phyloP scores from a whole-genome alignment of 1,284 basidiomycete genomes.

The Naganishia sp. region DNA sequence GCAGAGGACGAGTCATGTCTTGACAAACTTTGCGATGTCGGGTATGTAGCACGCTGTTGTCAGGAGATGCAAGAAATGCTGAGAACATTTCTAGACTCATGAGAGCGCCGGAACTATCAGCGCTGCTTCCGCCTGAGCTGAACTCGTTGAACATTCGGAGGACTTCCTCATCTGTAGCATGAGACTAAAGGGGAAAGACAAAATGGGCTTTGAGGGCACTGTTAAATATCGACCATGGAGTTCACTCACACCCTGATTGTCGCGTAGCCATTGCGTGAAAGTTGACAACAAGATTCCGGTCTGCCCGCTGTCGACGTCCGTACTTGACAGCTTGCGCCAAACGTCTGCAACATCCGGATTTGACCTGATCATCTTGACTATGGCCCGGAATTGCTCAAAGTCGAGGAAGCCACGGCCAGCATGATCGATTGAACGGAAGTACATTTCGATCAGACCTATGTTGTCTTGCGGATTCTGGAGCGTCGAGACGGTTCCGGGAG shows the following conservation, averaged over 20 bases:
- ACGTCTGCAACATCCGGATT: conserved; percentile 63
- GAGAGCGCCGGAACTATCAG: conserved; percentile 9
- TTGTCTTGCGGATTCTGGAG: not conserved
- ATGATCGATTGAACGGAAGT: conserved; percentile 75
- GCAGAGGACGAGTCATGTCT: conserved; percentile 77
- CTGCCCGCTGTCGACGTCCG: not conserved
- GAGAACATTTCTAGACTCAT: conserved; percentile 58
- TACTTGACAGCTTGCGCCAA: conserved; percentile 4
- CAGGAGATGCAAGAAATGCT: conserved; percentile 70
- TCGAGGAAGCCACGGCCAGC: conserved; percentile 70
- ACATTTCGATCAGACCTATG: conserved; percentile 39
- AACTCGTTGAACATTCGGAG: conserved; percentile 1
- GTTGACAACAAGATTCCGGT: not conserved
- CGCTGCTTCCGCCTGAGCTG: not conserved
- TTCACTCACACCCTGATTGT: conserved; percentile 4
- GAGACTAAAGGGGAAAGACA: not conserved
- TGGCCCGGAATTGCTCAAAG: conserved; percentile 78
- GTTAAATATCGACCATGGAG: not conserved
- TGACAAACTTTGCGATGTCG: conserved; percentile 58
- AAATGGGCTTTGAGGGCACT: not conserved
- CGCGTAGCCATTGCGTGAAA: conserved; percentile 3
- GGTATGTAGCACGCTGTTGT: conserved; percentile 64
- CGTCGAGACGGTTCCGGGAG: not conserved
- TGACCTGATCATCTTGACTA: conserved; percentile 80
- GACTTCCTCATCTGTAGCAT: conserved; percentile 12